A percentile compares a stretch with the other conserved stretches of the same genome.
Conservation (phyloP, 768 basidiomycete species). For the Coprinopsis strossmayeri region DNA sequence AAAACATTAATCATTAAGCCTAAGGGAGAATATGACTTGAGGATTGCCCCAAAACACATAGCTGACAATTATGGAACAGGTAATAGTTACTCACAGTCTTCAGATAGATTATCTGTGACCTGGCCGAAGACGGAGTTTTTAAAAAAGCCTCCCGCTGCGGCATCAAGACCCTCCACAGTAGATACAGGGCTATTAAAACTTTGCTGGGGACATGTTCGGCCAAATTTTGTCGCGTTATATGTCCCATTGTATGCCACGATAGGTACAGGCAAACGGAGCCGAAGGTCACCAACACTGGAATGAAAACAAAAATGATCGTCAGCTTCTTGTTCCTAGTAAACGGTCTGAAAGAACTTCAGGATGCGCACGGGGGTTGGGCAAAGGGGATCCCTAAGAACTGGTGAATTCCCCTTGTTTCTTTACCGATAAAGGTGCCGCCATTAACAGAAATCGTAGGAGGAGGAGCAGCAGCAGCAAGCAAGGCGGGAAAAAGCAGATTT, state of each 20-base stretch:
- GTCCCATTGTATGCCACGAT: slow-evolving; percentile 11
- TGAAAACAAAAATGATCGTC: no score
- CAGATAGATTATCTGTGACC: slow-evolving; percentile 13
- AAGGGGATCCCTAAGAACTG: slow-evolving; percentile 14
- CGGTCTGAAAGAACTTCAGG: no score
- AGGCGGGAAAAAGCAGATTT: not conserved
- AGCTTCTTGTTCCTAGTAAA: no score
- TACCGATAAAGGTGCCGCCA: slow-evolving; percentile 20
- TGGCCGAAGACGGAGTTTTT: slow-evolving; percentile 6
- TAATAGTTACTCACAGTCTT: slow-evolving; percentile 25
- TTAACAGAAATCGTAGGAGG: slow-evolving; percentile 33
- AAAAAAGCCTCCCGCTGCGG: not conserved
- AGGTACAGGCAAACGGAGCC: slow-evolving; percentile 10
- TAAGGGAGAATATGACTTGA: slow-evolving; percentile 12
- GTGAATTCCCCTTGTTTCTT: slow-evolving; percentile 5
- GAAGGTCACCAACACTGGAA: slow-evolving; percentile 10
- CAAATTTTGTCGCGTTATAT: slow-evolving; percentile 9
- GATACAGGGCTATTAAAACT: slow-evolving; percentile 6
- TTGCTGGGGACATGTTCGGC: slow-evolving; percentile 13
- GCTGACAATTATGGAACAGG: no score
- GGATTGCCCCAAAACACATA: no score
- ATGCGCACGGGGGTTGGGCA: slow-evolving; percentile 13
- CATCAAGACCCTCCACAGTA: not conserved
- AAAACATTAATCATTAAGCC: slow-evolving; percentile 42
- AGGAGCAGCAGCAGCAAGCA: not conserved